phyloP scores from a whole-genome alignment of 345 rosid species.

The Punica granatum region DNA sequence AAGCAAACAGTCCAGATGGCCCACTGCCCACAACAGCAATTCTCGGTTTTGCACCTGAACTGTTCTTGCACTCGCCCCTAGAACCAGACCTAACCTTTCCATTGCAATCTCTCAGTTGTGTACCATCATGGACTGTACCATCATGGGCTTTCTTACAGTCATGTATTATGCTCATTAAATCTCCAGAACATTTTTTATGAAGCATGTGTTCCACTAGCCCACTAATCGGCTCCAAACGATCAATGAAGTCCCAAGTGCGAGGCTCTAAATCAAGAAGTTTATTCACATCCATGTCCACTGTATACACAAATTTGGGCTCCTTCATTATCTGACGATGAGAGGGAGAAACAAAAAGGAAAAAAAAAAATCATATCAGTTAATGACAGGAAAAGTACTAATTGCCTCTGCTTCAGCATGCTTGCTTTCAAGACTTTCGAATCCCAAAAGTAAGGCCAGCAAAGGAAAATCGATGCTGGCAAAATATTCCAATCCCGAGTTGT shows the following conservation, averaged over 20 bases:
- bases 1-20: constrained; percentile 90
- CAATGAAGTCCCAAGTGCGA: constrained; percentile 74
- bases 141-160: constrained; percentile 26
- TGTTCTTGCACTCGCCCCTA: constrained; percentile 15
- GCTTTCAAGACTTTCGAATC: no score
- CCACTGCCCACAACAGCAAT: constrained; percentile 87
- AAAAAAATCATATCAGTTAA: background rate
- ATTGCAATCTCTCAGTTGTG: constrained; percentile 14
- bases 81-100: constrained; percentile 14
- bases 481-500: background rate
- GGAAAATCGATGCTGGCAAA: background rate
- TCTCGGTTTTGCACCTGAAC: constrained; percentile 40
- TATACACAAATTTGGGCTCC: constrained; percentile 89
- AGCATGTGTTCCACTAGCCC: constrained; percentile 61
- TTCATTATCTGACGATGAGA: constrained; percentile 44
- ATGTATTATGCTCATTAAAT: constrained; percentile 51
- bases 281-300: constrained; percentile 72
- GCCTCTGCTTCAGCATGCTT: no score
- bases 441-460: background rate
- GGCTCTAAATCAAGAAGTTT: constrained; percentile 77
- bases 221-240: constrained; percentile 55
- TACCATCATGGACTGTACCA: constrained; percentile 9
- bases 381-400: background rate
- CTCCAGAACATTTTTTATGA: constrained; percentile 37
- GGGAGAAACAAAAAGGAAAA: background rate